A percentile compares a stretch with the other conserved stretches of the same genome.
Evolutionary conservation across 495 filamentous ascomycete genomes (phyloP).

Genomic region (Lineolata rhizophorae): DNA sequence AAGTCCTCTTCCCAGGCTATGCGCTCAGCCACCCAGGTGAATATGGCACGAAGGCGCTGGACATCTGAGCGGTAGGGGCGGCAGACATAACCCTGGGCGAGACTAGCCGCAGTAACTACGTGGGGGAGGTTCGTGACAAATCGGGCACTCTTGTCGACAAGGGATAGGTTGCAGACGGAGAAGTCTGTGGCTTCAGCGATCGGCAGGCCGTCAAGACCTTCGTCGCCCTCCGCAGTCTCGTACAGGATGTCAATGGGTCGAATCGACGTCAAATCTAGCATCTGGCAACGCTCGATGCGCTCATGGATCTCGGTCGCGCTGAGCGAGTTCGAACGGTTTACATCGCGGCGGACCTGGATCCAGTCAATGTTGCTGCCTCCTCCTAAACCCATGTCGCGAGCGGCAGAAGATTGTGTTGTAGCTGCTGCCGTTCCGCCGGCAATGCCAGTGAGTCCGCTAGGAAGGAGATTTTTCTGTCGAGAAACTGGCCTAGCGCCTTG

Average conservation of each 20-base stretch:
- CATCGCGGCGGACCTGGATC: constrained; percentile 87
- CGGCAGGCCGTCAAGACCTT: constrained; percentile 64
- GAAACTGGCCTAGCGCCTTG: constrained; percentile 20
- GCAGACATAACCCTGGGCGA: constrained; percentile 84
- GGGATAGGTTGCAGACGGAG: constrained; percentile 46
- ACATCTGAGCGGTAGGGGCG: constrained; percentile 89
- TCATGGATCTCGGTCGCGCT: constrained; percentile 74
- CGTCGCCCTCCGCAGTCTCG: constrained; percentile 73
- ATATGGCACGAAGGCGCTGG: constrained; percentile 79
- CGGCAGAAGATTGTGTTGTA: constrained; percentile 14
- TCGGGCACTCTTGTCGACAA: constrained; percentile 89
- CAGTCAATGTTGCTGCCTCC: constrained; percentile 44
- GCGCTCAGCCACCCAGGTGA: constrained; percentile 90
- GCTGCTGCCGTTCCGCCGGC: constrained; percentile 22
- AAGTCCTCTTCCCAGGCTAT: constrained; percentile 92
- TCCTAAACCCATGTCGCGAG: constrained; percentile 44
- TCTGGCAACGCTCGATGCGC: constrained; percentile 75
- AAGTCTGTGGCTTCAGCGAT: constrained; percentile 74
- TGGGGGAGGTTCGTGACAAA: constrained; percentile 84
- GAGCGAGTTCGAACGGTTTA: constrained; percentile 82
- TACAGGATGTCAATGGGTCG: constrained; percentile 74
- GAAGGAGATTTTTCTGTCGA: constrained; percentile 1
- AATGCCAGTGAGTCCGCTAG: constrained; percentile 21
- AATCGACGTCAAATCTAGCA: constrained; percentile 77
- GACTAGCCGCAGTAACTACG: constrained; percentile 57